Base-by-base conservation (phyloP, 1,284 basidiomycete genomes). In the Naganishia liquefaciens region DNA sequence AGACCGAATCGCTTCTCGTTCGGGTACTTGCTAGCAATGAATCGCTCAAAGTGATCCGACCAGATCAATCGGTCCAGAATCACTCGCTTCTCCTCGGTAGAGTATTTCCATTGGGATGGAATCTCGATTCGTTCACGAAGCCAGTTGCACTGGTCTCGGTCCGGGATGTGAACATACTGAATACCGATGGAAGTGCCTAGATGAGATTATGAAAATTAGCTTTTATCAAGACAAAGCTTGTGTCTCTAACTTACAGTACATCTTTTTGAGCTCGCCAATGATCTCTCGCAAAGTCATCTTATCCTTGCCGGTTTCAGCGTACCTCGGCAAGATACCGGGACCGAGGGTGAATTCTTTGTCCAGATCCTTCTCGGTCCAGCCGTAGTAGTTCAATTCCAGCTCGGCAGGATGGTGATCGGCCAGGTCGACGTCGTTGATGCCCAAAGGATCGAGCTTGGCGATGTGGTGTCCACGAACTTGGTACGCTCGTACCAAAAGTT, bases 1-100 rank as follows among this genome's bases (percentile, higher is more conserved):
- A 99, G 86, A 80, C 96, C 96, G 81, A 99, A 99, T 63, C 96
- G 90, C 82, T 99, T 99, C 83, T 99, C 96, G 81, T 97, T 99
- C 70, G 96, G 96, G 81, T 93, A 97, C 80, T 99, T 99, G 83
- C 88, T 91, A 25, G 93, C 88, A 72, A 99, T 94, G 83, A 97
- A 99, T 76, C 95, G 94, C 80, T 99, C 96, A 74, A 99, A 98
- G 5, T 91, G 90, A 78, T 99, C 95, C 30, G 95, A 99, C 96
- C 96, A 99, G 80, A 98, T 97, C 74, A 98, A 87, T 68, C 96
- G 91, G 81, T 99, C 96, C 66, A 99, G 86, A 71, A 99, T 96
- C 89, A 96, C 95, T 65, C 93, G 88, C 82, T 99, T 99, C 83
- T 99, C 95, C 75, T 99, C 96, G 66, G 93, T 86, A 52, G 89